A percentile compares a stretch with the other conserved stretches of the same genome.
Evolutionary conservation across 1,284 basidiomycete genomes (phyloP).

Genomic region (Waitea zeae): DNA sequence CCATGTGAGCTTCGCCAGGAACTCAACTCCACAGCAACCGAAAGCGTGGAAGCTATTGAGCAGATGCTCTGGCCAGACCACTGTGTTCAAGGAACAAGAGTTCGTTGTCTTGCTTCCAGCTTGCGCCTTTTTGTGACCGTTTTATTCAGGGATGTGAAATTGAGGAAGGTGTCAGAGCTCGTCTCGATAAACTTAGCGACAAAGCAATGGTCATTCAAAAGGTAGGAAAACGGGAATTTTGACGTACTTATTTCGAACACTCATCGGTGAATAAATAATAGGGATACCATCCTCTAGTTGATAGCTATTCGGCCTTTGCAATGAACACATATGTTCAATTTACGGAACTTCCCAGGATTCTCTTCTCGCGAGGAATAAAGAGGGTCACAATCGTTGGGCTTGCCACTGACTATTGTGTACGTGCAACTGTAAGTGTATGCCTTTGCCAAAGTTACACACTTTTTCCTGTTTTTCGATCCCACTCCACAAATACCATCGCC

Average conservation of each 20-base stretch:
- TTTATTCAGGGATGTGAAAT: conserved; percentile 6
- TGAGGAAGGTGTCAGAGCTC: conserved; percentile 4
- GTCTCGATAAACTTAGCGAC: conserved; percentile 1
- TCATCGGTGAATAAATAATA: no score
- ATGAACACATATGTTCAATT: conserved; percentile 3
- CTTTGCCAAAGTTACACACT: no score
- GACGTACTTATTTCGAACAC: no score
- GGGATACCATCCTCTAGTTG: conserved; percentile 5
- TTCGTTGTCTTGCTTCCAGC: neutral
- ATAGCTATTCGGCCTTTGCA: conserved; percentile 8
- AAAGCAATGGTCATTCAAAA: conserved; percentile 6
- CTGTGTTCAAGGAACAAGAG: conserved; percentile 5
- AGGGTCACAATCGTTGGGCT: conserved; percentile 7
- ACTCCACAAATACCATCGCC: no score
- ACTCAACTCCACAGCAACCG: neutral
- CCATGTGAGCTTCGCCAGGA: no score
- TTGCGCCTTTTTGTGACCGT: conserved; percentile 2
- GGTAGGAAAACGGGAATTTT: no score
- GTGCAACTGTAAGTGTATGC: conserved; percentile 2
- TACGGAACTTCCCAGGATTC: conserved; percentile 2
- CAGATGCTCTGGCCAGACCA: conserved; percentile 9
- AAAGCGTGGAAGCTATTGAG: conserved; percentile 2
- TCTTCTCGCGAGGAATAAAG: conserved; percentile 4
- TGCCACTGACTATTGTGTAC: conserved; percentile 9
- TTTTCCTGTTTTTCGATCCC: no score